A percentile compares a stretch with the other conserved stretches of the same genome.
phyloP scores from a whole-genome alignment of 139 green algal genomes.

The Trebouxia sp. region DNA sequence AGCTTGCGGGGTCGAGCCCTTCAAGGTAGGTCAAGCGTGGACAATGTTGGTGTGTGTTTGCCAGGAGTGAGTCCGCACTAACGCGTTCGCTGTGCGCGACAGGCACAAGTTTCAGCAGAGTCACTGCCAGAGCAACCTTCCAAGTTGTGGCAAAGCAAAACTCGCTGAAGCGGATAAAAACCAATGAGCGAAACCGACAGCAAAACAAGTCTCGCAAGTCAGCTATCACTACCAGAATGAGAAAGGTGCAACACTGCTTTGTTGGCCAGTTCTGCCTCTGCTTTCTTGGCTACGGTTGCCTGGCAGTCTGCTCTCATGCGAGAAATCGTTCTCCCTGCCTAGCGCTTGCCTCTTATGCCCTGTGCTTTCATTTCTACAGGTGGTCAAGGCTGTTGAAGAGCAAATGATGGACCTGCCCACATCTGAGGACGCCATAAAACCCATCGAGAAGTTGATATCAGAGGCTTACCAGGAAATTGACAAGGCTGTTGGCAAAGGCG shows the following conservation, averaged over 20 bases:
- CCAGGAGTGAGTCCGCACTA: too few species aligned
- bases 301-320: neutral
- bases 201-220: conserved; percentile 85
- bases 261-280: too few species aligned
- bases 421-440: conserved; percentile 64
- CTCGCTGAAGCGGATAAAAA: conserved; percentile 55
- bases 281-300: neutral
- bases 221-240: conserved; percentile 80
- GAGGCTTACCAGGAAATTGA: conserved; percentile 85
- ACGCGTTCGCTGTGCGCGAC: too few species aligned
- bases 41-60: too few species aligned
- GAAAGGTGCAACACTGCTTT: conserved; percentile 78
- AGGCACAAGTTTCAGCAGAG: neutral
- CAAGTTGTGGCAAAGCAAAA: conserved; percentile 56
- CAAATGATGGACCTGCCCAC: conserved; percentile 31
- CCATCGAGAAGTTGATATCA: conserved; percentile 70
- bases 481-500: conserved; percentile 77
- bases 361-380: conserved; percentile 44
- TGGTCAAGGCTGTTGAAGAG: conserved; percentile 56
- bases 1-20: conserved; percentile 19
- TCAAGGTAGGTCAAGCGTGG: neutral
- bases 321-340: too few species aligned
- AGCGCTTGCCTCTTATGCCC: too few species aligned
- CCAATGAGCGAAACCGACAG: conserved; percentile 61
- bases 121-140: conserved; percentile 4